A percentile compares a stretch with the other conserved stretches of the same genome.
Evolutionary conservation across 768 basidiomycete genomes (phyloP).

Genomic region (Suillus subaureus): DNA sequence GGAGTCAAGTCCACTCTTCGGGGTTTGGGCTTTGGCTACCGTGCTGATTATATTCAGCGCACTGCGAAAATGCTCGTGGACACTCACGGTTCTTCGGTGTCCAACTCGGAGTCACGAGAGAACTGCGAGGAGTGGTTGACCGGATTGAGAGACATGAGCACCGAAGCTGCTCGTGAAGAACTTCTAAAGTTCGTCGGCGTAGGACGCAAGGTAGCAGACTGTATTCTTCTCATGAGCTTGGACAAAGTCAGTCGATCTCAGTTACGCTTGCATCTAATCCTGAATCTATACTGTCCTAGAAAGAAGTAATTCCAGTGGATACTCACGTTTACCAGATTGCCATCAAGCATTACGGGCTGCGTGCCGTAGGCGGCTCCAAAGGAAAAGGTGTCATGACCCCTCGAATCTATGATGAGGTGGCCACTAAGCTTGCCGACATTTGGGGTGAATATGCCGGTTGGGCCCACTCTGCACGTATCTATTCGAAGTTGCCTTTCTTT

Average conservation of each 20-base stretch:
- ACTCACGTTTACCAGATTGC: slow-evolving; percentile 95
- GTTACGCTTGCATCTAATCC: background rate
- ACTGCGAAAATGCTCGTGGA: slow-evolving; percentile 80
- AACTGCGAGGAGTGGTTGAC: slow-evolving; percentile 63
- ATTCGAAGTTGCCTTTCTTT: background rate
- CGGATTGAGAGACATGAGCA: slow-evolving; percentile 50
- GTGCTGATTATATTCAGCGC: slow-evolving; percentile 85
- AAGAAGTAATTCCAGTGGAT: slow-evolving; percentile 90
- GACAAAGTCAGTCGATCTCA: slow-evolving; percentile 67
- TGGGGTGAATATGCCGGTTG: slow-evolving; percentile 92
- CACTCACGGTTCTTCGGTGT: slow-evolving; percentile 37
- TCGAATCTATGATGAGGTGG: slow-evolving; percentile 75
- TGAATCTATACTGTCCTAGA: slow-evolving; percentile 41
- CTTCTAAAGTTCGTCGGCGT: slow-evolving; percentile 87
- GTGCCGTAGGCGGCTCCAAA: slow-evolving; percentile 38
- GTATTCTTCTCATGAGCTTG: slow-evolving; percentile 88
- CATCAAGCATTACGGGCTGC: slow-evolving; percentile 72
- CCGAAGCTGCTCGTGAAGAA: slow-evolving; percentile 67
- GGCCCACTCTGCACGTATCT: slow-evolving; percentile 73
- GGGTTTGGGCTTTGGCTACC: slow-evolving; percentile 91
- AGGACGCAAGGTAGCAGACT: slow-evolving; percentile 96
- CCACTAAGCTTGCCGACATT: slow-evolving; percentile 52
- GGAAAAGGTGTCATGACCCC: slow-evolving; percentile 70
- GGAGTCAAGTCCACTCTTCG: slow-evolving; percentile 68
- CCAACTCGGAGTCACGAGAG: slow-evolving; percentile 33